Evolutionary conservation across 306 rosid genomes (phyloP), one percentile per base, ranked within the genome.

Genomic region (Trifolium pratense): DNA sequence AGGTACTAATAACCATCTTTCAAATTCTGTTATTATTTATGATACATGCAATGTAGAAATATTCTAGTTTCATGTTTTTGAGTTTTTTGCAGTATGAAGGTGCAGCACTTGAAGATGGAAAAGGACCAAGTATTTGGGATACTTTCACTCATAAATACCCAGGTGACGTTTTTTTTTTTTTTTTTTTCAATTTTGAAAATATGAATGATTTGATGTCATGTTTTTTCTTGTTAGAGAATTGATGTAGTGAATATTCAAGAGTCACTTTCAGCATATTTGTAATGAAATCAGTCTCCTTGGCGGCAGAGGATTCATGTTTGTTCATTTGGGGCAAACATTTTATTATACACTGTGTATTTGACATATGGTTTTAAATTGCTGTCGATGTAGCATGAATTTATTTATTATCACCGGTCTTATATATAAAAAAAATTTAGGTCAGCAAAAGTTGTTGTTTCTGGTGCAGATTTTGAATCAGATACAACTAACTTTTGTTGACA

Each of bases 91-190:
- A 66, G 71, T 3, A 21, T 7, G 71, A 66, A 66, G 71, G 71
- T 66, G 71, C 23, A 4, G 57, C 57, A 66, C 14, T 5, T 2
- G 71, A 66, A 15, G 71, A 21, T 66, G 71, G 71, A 1, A 66
- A 9, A 43, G 71, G 57, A 23, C 39, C 57, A 0, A 66, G 71
- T 45, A 66, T 14, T 23, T 66, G 71, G 71, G 70, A 65, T 40
- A 40, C 32, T 11, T 65, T 65, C 12, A 65, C 70, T 42, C 53
- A 40, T 65, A 65, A 15, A 74, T 45, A 66, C 0, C 70, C 70
- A 65, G 53, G 70, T 65, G 7, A 1, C 2, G 1, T 34, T 43
- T 48, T 36, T 0, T 36, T 9, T 36, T 6, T 48, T 5, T 15
- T 2, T 5, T n/a, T 48, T 48, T 15, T 5, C 1, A 4, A 4